Base-by-base conservation (phyloP, 257 asterid genomes). In the Thymus quinquecostatus region DNA sequence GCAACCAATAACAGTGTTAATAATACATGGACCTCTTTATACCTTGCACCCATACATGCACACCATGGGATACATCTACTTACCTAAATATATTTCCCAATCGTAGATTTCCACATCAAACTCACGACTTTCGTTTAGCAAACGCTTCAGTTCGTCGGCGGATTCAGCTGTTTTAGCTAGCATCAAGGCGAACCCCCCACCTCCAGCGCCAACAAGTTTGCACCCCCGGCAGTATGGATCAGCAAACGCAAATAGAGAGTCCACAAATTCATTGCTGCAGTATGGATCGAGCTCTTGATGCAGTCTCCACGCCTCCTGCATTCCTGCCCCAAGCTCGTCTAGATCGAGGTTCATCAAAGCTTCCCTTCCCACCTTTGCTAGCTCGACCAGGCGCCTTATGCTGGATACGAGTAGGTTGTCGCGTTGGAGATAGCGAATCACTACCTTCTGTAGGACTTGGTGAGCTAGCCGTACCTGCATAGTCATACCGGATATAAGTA, bases 131-230 rank as follows among this genome's bases (percentile, higher is more conserved):
- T 77, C 76, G 33, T 68, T 13, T 5, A 94, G 82, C 68, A 78
- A 75, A 48, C 10, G 72, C 70, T 78, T 86, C 45, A 94, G 82
- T 77, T 84, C 74, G 66, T 66, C 73, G 1, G 95, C 98, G 55
- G 96, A 86, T 54, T 94, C 89, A 5, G 83, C 74, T 71, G 69
- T 79, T 83, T 87, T 92, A 57, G 93, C 89, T 64, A 94, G 77
- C 83, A 94, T 68, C 63, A 94, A 74, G 9, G 98, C 99, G 64
- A 94, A 94, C 2, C 99, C 99, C 21, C 99, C 99, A 65, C 99
- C 97, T 73, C 99, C 99, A 62, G 99, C 98, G 43, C 99, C 99
- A 21, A 92, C 92, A 56, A 94, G 99, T 80, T 94, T 95, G 88
- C 87, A 92, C 13, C 99, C 99, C 49, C 75, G 55, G 80, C 97